A percentile compares a stretch with the other conserved stretches of the same genome.
phyloP scores from a whole-genome alignment of 768 basidiomycete genomes.

The Psilocybe sp. region DNA sequence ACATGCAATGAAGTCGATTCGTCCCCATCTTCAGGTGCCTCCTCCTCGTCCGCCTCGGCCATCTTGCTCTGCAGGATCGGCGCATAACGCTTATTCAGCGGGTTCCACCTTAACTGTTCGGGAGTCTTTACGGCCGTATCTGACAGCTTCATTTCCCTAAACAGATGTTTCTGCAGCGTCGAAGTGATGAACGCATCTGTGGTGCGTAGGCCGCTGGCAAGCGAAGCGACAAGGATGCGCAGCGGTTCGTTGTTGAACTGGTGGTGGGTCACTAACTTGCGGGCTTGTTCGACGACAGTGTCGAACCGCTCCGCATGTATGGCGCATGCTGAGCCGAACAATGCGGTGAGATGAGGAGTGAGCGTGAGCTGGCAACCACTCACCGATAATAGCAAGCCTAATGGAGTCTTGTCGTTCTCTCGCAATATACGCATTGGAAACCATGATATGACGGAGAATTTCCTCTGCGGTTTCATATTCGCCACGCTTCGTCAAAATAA shows the following conservation, averaged over 20 bases:
- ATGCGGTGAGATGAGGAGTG: background rate
- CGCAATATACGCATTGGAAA: constrained; percentile 71
- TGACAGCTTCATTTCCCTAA: constrained; percentile 72
- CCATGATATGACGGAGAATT: constrained; percentile 68
- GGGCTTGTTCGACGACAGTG: constrained; percentile 68
- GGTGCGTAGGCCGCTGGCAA: constrained; percentile 68
- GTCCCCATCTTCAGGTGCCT: constrained; percentile 16
- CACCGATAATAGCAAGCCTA: constrained; percentile 75
- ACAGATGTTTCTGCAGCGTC: constrained; percentile 79
- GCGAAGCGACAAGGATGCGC: constrained; percentile 69
- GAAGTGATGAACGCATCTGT: constrained; percentile 77
- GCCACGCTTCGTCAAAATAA: constrained; percentile 60
- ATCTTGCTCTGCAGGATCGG: constrained; percentile 36
- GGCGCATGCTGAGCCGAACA: constrained; percentile 59
- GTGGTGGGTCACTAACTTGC: constrained; percentile 69
- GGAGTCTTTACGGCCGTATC: constrained; percentile 66
- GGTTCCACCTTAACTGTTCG: constrained; percentile 62
- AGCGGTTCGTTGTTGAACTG: constrained; percentile 89
- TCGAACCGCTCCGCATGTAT: constrained; percentile 53
- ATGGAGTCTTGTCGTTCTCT: constrained; percentile 66
- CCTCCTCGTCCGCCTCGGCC: constrained; percentile 37
- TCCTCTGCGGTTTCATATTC: constrained; percentile 71
- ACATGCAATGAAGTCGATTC: constrained; percentile 9
- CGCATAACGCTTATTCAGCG: constrained; percentile 54
- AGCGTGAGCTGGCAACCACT: constrained; percentile 13